Evolutionary conservation across 116 monocot genomes (phyloP), one percentile per base, ranked within the genome.

Genomic region (Cymodocea nodosa): DNA sequence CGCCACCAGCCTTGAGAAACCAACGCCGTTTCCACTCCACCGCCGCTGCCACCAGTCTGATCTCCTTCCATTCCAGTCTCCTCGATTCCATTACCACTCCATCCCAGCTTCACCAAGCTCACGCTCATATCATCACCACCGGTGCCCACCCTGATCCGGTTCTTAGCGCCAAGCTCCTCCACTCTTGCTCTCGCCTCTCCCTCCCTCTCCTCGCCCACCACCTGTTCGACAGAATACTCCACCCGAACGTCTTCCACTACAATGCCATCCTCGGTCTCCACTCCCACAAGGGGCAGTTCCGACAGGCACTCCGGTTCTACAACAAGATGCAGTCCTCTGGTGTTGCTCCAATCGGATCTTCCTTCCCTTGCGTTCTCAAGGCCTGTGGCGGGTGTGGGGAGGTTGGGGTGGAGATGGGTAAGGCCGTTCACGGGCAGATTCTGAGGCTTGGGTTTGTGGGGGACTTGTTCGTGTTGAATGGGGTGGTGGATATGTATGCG

Each of bases 401-500:
- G 20, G 40, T 35, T 0, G 52, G 59, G 0, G 35, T 58, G 2
- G 19, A 20, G 7, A 35, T 65, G 30, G 82, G 85, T 15, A 72
- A 64, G 9, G 77, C 75, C 12, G 62, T 89, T n/a, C 93, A 93
- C 37, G 79, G 68, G 53, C 88, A 83, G 20, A 56, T 74, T 9
- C 53, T 85, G 2, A 68, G 77, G 15, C 71, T 70, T 15, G 81
- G 83, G 6, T 81, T 80, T 25, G 73, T 49, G 17, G 18, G 62
- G 0, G 83, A 81, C 35, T 56, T 77, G 30, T 85, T 88, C 51
- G 57, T 88, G 34, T 73, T 79, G 65, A 89, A 93, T 67, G 85
- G 85, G 52, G 49, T 93, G n/a, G 64, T 93, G 11, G 75, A 75
- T 0, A 74, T 81, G 77, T 93, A 93, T 35, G 70, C 77, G 3